A percentile compares a stretch with the other conserved stretches of the same genome.
These are phyloP conservation scores for Pseudogymnoascus sp. DNA, from an alignment of 2,329 filamentous ascomycete species.

Conservation along the genomic window DNA sequence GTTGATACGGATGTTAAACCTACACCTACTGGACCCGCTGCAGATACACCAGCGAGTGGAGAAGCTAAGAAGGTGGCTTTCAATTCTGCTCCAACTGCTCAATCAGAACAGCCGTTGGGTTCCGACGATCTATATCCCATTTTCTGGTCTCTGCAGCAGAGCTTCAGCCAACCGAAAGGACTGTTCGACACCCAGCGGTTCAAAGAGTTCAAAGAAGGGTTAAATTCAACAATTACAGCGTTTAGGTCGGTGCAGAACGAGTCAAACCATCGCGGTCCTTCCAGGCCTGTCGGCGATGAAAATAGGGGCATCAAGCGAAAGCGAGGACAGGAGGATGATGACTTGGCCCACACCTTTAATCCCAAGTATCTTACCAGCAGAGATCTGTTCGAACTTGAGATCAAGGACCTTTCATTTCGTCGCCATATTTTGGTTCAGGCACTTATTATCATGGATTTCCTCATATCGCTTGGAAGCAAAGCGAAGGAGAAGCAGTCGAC, in stretches of 20 bases:
- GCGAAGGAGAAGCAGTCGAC: slow-evolving; percentile 72
- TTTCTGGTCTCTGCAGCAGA: slow-evolving; percentile 90
- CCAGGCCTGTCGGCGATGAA: slow-evolving; percentile 54
- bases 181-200: slow-evolving; percentile 70
- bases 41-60: slow-evolving; percentile 22
- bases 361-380: slow-evolving; percentile 97
- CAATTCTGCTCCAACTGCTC: slow-evolving; percentile 35
- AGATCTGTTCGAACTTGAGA: slow-evolving; percentile 93
- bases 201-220: slow-evolving; percentile 51
- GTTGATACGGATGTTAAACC: slow-evolving; percentile 47
- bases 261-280: slow-evolving; percentile 37
- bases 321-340: slow-evolving; percentile 52
- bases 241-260: slow-evolving; percentile 62
- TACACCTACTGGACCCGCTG: slow-evolving; percentile 13
- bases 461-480: slow-evolving; percentile 78
- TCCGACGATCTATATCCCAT: slow-evolving; percentile 73
- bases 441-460: slow-evolving; percentile 87
- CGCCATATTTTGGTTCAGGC: slow-evolving; percentile 92
- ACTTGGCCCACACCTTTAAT: slow-evolving; percentile 72
- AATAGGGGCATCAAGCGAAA: slow-evolving; percentile 66
- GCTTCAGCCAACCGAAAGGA: slow-evolving; percentile 81
- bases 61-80: slow-evolving; percentile 39
- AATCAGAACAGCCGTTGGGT: slow-evolving; percentile 48
- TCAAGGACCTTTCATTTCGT: slow-evolving; percentile 89
- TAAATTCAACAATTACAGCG: slow-evolving; percentile 58